Evolutionary conservation across 768 basidiomycete species (phyloP).

Genomic region (Rickenella mellea): DNA sequence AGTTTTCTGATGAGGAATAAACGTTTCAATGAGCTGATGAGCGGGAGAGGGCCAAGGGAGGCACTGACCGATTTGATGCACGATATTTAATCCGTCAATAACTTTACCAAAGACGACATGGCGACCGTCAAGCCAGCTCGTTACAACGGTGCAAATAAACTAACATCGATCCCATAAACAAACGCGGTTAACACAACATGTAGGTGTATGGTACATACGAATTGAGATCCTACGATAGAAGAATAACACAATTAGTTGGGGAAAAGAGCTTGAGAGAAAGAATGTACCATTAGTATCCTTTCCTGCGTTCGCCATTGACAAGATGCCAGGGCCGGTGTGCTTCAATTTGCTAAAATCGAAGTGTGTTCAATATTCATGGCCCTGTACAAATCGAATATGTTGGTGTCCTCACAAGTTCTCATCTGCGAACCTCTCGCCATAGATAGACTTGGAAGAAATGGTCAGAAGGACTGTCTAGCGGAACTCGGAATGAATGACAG

Average conservation of each 20-base stretch:
- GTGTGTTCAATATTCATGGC: slow-evolving; percentile 2
- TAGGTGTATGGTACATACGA: slow-evolving; percentile 37
- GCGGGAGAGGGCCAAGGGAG: not conserved
- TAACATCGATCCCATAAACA: slow-evolving; percentile 20
- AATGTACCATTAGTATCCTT: slow-evolving; percentile 82
- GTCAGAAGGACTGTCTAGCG: not conserved
- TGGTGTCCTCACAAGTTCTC: slow-evolving; percentile 77
- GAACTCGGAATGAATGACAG: slow-evolving; percentile 8
- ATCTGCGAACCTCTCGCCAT: slow-evolving; percentile 83
- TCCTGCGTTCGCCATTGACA: slow-evolving; percentile 93
- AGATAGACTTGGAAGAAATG: slow-evolving; percentile 56
- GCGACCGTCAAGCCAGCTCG: slow-evolving; percentile 84
- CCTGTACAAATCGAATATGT: not conserved
- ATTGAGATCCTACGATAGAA: slow-evolving; percentile 63
- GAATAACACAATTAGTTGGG: slow-evolving; percentile 5
- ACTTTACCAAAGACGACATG: slow-evolving; percentile 95
- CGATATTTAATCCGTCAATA: slow-evolving; percentile 85
- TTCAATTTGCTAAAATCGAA: slow-evolving; percentile 70
- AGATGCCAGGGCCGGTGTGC: slow-evolving; percentile 78
- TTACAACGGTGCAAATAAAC: slow-evolving; percentile 89
- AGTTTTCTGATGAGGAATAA: slow-evolving; percentile 49
- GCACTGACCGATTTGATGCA: slow-evolving; percentile 59
- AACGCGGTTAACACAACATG: not conserved
- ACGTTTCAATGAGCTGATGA: slow-evolving; percentile 1
- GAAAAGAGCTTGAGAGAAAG: not conserved